Conservation (phyloP, 2,329 filamentous ascomycete genomes). For the Colletotrichum sp. region DNA sequence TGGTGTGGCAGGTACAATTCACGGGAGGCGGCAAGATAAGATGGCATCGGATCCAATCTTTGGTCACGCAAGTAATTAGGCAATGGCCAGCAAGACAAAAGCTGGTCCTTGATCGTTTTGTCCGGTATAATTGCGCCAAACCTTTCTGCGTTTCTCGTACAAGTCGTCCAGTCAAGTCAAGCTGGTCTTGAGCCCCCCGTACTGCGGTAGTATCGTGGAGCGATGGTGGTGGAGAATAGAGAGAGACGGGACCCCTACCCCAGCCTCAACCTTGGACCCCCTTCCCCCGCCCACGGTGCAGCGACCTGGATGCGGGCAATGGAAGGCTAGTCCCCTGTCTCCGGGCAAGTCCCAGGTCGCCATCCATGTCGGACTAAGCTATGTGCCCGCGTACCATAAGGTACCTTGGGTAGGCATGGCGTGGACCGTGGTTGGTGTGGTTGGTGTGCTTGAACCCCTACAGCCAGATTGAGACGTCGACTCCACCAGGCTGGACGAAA, state of each 20-base stretch:
- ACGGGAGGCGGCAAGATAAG: neutral
- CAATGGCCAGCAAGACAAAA: neutral
- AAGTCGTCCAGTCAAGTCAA: neutral
- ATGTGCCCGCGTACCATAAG: too few species aligned
- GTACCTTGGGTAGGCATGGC: neutral
- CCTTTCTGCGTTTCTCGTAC: constrained; percentile 15
- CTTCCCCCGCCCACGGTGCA: neutral
- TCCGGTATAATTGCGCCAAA: neutral
- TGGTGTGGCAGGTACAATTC: neutral
- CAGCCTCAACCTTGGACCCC: neutral
- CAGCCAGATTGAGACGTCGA: neutral
- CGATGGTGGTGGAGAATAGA: neutral
- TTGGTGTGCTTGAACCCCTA: neutral
- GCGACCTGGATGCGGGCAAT: neutral
- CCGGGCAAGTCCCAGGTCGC: neutral
- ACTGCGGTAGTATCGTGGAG: neutral
- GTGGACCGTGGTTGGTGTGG: neutral
- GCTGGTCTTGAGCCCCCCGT: neutral
- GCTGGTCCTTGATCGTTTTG: neutral
- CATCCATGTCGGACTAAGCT: neutral
- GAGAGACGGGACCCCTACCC: neutral
- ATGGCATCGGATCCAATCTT: neutral
- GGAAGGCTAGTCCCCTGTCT: neutral
- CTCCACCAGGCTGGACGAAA: neutral
- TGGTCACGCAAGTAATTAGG: neutral